A percentile compares a stretch with the other conserved stretches of the same genome.
Conservation (phyloP, 192 early-diverging fungal genomes). For the Coemansia sp. region DNA sequence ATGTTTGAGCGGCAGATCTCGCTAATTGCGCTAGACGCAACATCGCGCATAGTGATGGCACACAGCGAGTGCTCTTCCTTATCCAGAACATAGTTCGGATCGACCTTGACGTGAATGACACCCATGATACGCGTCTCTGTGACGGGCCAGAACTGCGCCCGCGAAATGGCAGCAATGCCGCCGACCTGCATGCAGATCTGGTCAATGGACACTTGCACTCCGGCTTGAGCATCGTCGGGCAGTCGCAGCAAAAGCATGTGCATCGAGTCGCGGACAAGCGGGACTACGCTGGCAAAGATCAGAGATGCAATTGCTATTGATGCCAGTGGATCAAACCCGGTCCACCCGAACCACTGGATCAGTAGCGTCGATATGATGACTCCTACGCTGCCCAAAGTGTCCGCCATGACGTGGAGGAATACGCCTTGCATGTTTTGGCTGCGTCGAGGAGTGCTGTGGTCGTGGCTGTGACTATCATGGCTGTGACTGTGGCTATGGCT, state of each 20-base stretch:
- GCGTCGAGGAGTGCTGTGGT: conserved; percentile 57
- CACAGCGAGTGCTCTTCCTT: conserved; percentile 34
- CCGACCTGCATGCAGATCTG: conserved; percentile 15
- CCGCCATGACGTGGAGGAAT: conserved; percentile 92
- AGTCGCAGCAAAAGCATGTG: conserved; percentile 54
- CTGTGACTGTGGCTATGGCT: conserved; percentile 56
- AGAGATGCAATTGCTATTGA: conserved; percentile 89
- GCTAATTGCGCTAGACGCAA: conserved; percentile 13
- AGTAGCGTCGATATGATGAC: conserved; percentile 93
- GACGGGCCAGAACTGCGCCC: conserved; percentile 52
- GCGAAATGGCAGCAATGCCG: conserved; percentile 16
- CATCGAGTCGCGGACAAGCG: conserved; percentile 76
- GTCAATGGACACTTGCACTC: conserved; percentile 23
- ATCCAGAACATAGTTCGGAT: conserved; percentile 5
- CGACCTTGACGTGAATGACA: conserved; percentile 24
- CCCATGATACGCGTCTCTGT: conserved; percentile 50
- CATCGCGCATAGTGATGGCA: conserved; percentile 20
- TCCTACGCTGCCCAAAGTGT: conserved; percentile 93
- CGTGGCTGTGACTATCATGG: conserved; percentile 53
- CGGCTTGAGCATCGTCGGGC: conserved; percentile 38
- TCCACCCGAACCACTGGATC: conserved; percentile 90
- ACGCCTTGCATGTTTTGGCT: conserved; percentile 94
- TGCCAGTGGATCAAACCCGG: conserved; percentile 92
- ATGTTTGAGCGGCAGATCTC: conserved; percentile 25
- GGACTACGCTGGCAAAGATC: conserved; percentile 83